phyloP scores from a whole-genome alignment of 768 basidiomycete species.

The Cystofilobasidium bisporidii region DNA sequence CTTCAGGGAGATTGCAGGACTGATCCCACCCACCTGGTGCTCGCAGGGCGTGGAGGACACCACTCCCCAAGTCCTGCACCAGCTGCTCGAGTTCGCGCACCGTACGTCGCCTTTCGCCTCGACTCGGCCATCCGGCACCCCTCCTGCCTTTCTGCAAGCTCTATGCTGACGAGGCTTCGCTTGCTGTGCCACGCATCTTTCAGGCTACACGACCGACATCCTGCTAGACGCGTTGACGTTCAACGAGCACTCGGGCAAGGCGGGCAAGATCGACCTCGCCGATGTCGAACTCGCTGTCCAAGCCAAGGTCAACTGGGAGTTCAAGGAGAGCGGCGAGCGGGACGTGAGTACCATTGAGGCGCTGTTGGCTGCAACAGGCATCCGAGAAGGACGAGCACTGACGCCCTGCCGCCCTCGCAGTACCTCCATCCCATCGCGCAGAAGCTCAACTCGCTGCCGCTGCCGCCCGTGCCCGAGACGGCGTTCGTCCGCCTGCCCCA shows the following conservation, averaged over 20 bases:
- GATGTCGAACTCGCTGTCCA: constrained; percentile 44
- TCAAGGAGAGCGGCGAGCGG: constrained; percentile 41
- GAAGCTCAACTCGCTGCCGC: constrained; percentile 41
- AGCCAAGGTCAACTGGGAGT: constrained; percentile 40
- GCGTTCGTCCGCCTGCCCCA: constrained; percentile 43
- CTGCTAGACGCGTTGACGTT: constrained; percentile 39
- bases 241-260: constrained; percentile 41
- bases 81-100: constrained; percentile 44
- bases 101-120: constrained; percentile 34
- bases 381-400: too few relatives aligned
- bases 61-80: constrained; percentile 43
- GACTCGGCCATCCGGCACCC: not conserved
- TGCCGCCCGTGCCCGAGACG: constrained; percentile 41
- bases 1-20: too few relatives aligned
- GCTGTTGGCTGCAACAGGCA: too few relatives aligned
- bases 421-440: constrained; percentile 42
- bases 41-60: constrained; percentile 40
- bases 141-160: not conserved
- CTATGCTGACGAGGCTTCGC: not conserved
- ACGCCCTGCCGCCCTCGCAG: constrained; percentile 29
- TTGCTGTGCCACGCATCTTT: too few relatives aligned
- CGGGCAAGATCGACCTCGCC: constrained; percentile 35
- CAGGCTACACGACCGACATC: constrained; percentile 44
- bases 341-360: constrained; percentile 37
- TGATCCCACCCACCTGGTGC: too few relatives aligned